Evolutionary conservation across 257 asterid genomes (phyloP).

Genomic region (Paraleonurus japonicus): DNA sequence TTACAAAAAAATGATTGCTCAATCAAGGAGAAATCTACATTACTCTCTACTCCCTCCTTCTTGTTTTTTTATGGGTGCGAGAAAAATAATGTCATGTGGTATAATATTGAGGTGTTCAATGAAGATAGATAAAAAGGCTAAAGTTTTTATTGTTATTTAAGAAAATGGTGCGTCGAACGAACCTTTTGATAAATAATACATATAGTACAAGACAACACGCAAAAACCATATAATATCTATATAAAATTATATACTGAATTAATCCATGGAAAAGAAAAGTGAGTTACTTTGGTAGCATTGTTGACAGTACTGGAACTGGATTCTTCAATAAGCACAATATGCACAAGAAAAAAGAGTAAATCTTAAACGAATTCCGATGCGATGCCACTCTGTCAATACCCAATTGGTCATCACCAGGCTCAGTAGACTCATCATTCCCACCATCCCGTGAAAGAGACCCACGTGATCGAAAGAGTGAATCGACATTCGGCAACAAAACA

Average conservation of each 20-base stretch:
- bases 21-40: background rate
- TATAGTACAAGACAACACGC: no score
- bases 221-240: background rate
- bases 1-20: background rate
- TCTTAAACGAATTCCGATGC: slow-evolving; percentile 82
- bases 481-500: slow-evolving; percentile 84
- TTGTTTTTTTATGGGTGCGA: no score
- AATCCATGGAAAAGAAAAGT: background rate
- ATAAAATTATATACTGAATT: background rate
- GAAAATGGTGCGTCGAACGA: no score
- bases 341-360: slow-evolving; percentile 85
- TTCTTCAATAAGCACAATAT: slow-evolving; percentile 70
- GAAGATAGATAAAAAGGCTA: no score
- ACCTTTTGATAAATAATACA: no score
- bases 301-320: slow-evolving; percentile 38
- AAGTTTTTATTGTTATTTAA: no score
- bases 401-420: slow-evolving; percentile 40
- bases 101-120: no score
- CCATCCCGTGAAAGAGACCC: slow-evolving; percentile 41
- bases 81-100: no score
- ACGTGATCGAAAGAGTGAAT: slow-evolving; percentile 48
- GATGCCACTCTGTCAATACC: slow-evolving; percentile 65
- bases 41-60: no score
- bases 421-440: slow-evolving; percentile 41
- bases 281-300: slow-evolving; percentile 50